phyloP scores from a whole-genome alignment of 495 filamentous ascomycete species.

The Aspergillus nanangensis region DNA sequence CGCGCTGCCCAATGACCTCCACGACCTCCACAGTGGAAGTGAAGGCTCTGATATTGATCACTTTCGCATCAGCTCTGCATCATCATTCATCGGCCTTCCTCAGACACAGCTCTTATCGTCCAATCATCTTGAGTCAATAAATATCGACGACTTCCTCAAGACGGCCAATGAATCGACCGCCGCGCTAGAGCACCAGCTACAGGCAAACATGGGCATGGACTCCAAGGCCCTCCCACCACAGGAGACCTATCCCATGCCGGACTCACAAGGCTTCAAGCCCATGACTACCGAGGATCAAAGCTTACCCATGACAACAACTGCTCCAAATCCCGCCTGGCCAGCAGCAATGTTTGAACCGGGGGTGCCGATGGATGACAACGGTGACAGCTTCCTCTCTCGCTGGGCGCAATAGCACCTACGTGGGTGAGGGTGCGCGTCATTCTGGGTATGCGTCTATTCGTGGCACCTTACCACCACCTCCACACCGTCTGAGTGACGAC shows the following conservation, averaged over 20 bases:
- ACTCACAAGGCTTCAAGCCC: constrained; percentile 22
- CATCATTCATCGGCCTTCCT: constrained; percentile 50
- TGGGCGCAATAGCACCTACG: constrained; percentile 32
- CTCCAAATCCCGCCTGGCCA: constrained; percentile 36
- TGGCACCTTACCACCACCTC: constrained; percentile 45
- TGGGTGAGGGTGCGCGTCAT: constrained; percentile 1
- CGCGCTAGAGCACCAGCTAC: constrained; percentile 43
- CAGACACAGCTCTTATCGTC: constrained; percentile 48
- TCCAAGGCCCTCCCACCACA: constrained; percentile 30
- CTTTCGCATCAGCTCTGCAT: constrained; percentile 48
- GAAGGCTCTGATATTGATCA: constrained; percentile 52
- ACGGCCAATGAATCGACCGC: constrained; percentile 44
- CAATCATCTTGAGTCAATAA: constrained; percentile 53
- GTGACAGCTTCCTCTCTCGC: constrained; percentile 17
- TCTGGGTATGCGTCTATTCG: constrained; percentile 15
- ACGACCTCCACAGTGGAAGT: constrained; percentile 46
- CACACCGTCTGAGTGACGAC: constrained; percentile 31
- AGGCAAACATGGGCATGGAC: constrained; percentile 39
- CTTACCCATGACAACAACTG: constrained; percentile 23
- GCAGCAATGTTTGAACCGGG: constrained; percentile 30
- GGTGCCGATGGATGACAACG: constrained; percentile 30
- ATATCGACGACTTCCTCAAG: constrained; percentile 61
- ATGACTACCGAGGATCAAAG: constrained; percentile 12
- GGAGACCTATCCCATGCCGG: constrained; percentile 31
- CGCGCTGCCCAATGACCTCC: constrained; percentile 32